A percentile compares a stretch with the other conserved stretches of the same genome.
Evolutionary conservation across 140 eudicot species (phyloP).

Genomic region (Senecio squalidus): DNA sequence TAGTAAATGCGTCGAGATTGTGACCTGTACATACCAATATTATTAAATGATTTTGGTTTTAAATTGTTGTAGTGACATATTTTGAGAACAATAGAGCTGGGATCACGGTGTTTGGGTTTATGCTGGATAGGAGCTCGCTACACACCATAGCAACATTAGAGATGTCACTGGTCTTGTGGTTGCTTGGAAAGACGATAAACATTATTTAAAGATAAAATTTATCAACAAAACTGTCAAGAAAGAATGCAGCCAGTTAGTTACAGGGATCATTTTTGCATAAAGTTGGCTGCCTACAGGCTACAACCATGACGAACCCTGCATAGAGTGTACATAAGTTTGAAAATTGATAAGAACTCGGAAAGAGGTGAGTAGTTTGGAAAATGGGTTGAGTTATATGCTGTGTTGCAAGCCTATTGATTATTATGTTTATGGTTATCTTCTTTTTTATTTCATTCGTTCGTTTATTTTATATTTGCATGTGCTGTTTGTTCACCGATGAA

Average conservation of each 20-base stretch:
- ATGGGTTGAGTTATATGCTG: not conserved
- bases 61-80: conserved; percentile 54
- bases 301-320: not conserved
- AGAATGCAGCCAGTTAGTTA: conserved; percentile 1
- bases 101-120: conserved; percentile 77
- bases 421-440: conserved; percentile 3
- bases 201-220: not conserved
- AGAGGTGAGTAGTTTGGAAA: conserved; percentile 7
- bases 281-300: not conserved
- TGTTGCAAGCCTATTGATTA: not conserved
- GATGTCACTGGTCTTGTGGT: conserved; percentile 83
- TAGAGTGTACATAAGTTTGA: not conserved
- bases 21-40: too few species aligned
- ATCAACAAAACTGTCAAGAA: not conserved
- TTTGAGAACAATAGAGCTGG: conserved; percentile 97
- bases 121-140: conserved; percentile 76
- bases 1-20: not conserved
- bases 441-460: not conserved
- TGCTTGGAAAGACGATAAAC: conserved; percentile 72
- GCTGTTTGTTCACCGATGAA: conserved; percentile 3
- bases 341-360: not conserved
- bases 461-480: conserved; percentile 20
- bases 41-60: not conserved
- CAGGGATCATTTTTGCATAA: not conserved
- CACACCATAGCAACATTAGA: conserved; percentile 80